Base-by-base conservation (phyloP, 495 filamentous ascomycete species). In the Penicillium bovifimosum region DNA sequence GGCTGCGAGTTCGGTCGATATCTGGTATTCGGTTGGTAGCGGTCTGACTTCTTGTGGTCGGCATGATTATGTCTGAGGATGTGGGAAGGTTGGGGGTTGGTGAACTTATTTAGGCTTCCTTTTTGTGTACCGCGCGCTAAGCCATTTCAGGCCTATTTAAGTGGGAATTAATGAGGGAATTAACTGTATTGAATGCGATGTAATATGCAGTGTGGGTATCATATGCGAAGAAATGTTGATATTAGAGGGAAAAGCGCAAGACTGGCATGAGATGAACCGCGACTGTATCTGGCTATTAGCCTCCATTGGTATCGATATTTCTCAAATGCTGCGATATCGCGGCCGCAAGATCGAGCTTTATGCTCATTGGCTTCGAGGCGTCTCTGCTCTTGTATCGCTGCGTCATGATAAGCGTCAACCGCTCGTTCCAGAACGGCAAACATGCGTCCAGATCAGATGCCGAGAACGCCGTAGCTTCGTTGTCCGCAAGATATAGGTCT, bases 401-500 rank as follows among this genome's bases (percentile, higher is more conserved):
- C 6, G 46, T 53, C 33, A 64, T 38, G 1, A 64, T 34, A 7
- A 31, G 5, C 27, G 6, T 28, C 2, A 64, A 36, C 13, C 50
- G 55, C 4, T 43, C 38, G 41, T 54, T 56, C 61, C 61, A 64
- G 28, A 50, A 36, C 6, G 61, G 50, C 5, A 54, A 2, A 8
- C 49, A 18, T 5, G 33, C 20, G 8, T 54, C 40, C 16, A 44
- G 18, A 9, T 52, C n/a, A n/a, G 55, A 41, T 26, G 24, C 5
- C 0, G 51, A 13, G 14, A 57, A 55, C 14, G 52, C 16, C 0
- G 16, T 50, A 11, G 18, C 1, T 34, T 34, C n/a, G 6, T 42
- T 14, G 2, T 32, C 39, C 33, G 59, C 45, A 0, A 52, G 59
- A 62, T 63, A 70, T 50, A 50, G 9, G 56, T 70, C 64, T 0